Conservation (phyloP, 2,329 filamentous ascomycete species). For the Pyrenochaeta sp. region DNA sequence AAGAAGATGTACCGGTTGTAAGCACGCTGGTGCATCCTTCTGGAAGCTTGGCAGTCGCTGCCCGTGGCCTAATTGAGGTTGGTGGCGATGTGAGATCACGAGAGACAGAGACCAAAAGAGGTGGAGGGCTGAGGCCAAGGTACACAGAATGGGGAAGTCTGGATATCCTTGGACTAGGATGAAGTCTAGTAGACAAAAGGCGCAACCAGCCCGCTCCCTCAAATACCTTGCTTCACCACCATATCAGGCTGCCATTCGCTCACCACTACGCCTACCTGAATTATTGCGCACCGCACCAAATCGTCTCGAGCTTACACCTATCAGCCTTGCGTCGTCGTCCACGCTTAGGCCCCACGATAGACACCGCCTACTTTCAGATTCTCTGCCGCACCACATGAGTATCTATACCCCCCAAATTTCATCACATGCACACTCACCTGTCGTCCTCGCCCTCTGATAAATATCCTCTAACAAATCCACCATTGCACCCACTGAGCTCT, state of each 20-base stretch:
- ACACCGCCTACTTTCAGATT: no score
- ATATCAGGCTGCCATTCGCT: not conserved
- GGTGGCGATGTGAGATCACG: not conserved
- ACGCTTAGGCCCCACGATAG: no score
- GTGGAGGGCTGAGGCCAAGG: conserved; percentile 6
- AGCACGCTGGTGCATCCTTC: conserved; percentile 34
- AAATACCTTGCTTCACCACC: not conserved
- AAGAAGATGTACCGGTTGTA: conserved; percentile 26
- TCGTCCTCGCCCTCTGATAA: no score
- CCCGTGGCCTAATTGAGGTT: conserved; percentile 27
- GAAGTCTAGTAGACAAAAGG: not conserved
- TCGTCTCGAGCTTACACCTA: no score
- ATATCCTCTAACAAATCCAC: no score
- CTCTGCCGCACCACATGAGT: no score
- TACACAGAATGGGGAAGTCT: conserved; percentile 34
- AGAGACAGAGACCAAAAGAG: not conserved
- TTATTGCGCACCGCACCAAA: no score
- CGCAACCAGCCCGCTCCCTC: not conserved
- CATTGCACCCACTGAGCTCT: no score
- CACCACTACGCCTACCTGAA: no score
- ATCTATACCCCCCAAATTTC: no score
- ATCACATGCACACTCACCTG: no score
- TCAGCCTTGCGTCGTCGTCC: no score
- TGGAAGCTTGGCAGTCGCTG: conserved; percentile 33
- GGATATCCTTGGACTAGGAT: conserved; percentile 34